Evolutionary conservation across 2,329 filamentous ascomycete species (phyloP), one percentile per base, ranked within the genome.

Genomic region (Fusarium azukiicola): DNA sequence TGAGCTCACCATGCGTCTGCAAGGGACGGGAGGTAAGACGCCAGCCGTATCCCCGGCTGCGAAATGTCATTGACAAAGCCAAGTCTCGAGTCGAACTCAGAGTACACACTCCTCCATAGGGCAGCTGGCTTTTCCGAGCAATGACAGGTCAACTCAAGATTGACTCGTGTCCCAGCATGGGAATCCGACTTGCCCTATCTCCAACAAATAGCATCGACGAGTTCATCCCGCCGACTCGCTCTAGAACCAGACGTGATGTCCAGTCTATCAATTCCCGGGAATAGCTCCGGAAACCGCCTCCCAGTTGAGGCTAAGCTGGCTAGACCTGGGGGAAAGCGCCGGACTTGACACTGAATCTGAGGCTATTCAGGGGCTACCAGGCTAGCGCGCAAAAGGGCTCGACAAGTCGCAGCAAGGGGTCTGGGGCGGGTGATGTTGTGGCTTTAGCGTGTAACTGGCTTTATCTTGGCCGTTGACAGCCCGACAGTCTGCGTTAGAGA

Each of bases 281-380:
- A 68, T 68, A 44, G 67, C 36, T n/a, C 49, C 36, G 16, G 67
- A 68, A 68, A 54, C 40, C 49, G 47, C 19, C 21, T n/a, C 49
- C 42, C 44, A 46, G 23, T 42, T 42, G 21, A 67, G 44, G 27
- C 21, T 38, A 67, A 36, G 36, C 67, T 8, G 50, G 50, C 23
- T 13, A 54, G 23, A 36, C 23, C 42, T 61, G 23, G 14, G 14
- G n/a, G n/a, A 36, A 19, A 54, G n/a, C 17, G 21, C n/a, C 47
- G 36, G 67, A 38, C 14, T 40, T 52, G 42, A 17, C 32, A 42
- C 66, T 63, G 38, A 36, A 38, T 32, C 54, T 46, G 42, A 68
- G 42, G 67, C 67, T 68, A 52, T 68, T 68, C 67, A 54, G 67
- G 44, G 44, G 46, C 32, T 49, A 47, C 42, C 23, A 12, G 19